A percentile compares a stretch with the other conserved stretches of the same genome.
Conservation (phyloP, 2,329 filamentous ascomycete genomes). For the Lomentospora prolificans region DNA sequence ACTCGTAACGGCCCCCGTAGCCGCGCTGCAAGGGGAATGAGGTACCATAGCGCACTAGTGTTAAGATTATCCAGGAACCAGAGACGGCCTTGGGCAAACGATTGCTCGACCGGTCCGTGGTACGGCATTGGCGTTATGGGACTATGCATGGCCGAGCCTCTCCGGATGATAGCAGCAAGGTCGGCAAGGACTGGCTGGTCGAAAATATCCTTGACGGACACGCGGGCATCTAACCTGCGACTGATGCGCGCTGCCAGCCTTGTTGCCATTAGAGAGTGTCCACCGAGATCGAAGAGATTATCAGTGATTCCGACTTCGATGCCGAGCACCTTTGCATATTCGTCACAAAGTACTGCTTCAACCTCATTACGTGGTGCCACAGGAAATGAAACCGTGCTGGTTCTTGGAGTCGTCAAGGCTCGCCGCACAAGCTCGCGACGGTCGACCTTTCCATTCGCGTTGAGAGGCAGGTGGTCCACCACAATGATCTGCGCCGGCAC, state of each 20-base stretch:
- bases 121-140: background rate
- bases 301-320: constrained; percentile 28
- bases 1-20: constrained; percentile 11
- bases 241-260: constrained; percentile 19
- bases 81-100: constrained; percentile 15
- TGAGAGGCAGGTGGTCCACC: background rate
- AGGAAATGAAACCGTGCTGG: background rate
- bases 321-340: constrained; percentile 22
- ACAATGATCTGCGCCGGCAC: background rate
- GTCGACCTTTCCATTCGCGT: background rate
- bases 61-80: constrained; percentile 17
- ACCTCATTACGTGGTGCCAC: constrained; percentile 14
- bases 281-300: constrained; percentile 38
- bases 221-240: background rate
- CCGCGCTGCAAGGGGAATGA: constrained; percentile 12
- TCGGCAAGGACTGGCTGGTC: background rate
- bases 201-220: constrained; percentile 1
- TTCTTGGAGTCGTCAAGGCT: background rate
- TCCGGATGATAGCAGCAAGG: background rate
- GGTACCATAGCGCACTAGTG: constrained; percentile 13
- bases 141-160: constrained; percentile 2
- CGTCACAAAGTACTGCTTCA: constrained; percentile 21
- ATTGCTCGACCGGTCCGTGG: constrained; percentile 14
- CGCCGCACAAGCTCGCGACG: background rate
- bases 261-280: constrained; percentile 39